phyloP scores from a whole-genome alignment of 1,284 basidiomycete genomes.

The Polyporus tsugae region DNA sequence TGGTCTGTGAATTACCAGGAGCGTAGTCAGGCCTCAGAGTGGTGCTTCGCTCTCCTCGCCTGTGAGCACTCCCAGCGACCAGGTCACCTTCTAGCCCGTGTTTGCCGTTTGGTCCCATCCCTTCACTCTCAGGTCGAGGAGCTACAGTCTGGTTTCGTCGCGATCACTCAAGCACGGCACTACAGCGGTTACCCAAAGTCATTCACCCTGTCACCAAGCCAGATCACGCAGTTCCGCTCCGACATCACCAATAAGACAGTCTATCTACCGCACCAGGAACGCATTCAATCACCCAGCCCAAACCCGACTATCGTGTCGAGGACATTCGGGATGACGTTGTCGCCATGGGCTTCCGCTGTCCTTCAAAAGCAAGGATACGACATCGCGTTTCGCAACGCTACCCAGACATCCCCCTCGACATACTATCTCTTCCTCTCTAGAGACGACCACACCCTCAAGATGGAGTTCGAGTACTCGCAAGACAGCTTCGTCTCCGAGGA shows the following conservation, averaged over 20 bases:
- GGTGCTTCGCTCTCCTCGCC: background rate
- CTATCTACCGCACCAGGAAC: background rate
- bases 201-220: background rate
- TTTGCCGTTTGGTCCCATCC: background rate
- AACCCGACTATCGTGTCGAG: background rate
- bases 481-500: background rate
- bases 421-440: background rate
- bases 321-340: background rate
- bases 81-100: background rate
- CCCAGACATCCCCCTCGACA: background rate
- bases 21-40: background rate
- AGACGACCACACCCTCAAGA: background rate
- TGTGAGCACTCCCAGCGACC: background rate
- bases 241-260: background rate
- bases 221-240: background rate
- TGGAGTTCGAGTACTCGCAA: conserved; percentile 1
- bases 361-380: background rate
- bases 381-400: background rate
- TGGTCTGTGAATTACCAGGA: background rate
- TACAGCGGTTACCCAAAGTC: background rate
- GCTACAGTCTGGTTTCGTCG: background rate
- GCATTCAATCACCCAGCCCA: background rate
- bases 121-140: background rate
- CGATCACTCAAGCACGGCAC: background rate
- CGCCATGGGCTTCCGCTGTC: background rate